Conservation (phyloP, 2,329 filamentous ascomycete species). For the Endocalyx cinctus region DNA sequence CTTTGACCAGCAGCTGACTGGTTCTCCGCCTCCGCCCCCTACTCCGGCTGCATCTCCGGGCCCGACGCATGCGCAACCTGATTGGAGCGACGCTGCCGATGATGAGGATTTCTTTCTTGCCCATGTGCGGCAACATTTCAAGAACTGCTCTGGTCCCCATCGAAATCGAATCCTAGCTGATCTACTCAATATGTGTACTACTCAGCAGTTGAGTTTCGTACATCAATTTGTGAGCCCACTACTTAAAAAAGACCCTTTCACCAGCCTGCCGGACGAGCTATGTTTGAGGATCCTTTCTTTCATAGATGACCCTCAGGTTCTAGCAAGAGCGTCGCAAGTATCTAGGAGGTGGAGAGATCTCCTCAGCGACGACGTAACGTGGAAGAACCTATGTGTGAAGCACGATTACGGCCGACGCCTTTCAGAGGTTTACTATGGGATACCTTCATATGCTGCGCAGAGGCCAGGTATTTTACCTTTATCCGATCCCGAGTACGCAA, state of each 20-base stretch:
- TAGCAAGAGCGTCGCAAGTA: conserved; percentile 93
- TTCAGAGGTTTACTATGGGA: conserved; percentile 43
- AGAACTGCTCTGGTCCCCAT: conserved; percentile 68
- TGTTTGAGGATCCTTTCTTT: conserved; percentile 90
- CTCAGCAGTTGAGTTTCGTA: conserved; percentile 90
- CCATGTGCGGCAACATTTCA: conserved; percentile 76
- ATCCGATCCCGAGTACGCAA: conserved; percentile 27
- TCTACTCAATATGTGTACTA: conserved; percentile 89
- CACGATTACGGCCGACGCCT: conserved; percentile 73
- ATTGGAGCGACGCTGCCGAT: conserved; percentile 74
- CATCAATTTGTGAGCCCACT: conserved; percentile 92
- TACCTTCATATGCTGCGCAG: conserved; percentile 27
- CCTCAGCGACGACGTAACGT: conserved; percentile 93
- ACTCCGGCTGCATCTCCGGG: conserved; percentile 63
- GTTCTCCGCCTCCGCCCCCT: conserved; percentile 59
- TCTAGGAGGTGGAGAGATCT: conserved; percentile 91
- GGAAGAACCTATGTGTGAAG: conserved; percentile 96
- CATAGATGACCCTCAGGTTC: conserved; percentile 91
- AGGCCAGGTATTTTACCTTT: conserved; percentile 27
- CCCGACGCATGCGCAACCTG: conserved; percentile 55
- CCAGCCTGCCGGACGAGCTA: conserved; percentile 84
- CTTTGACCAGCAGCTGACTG: conserved; percentile 57
- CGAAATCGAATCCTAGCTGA: conserved; percentile 80
- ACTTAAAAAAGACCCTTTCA: conserved; percentile 94
- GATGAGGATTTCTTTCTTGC: conserved; percentile 80